Base-by-base conservation (phyloP, 192 early-diverging fungal genomes). In the Coemansia sp. region DNA sequence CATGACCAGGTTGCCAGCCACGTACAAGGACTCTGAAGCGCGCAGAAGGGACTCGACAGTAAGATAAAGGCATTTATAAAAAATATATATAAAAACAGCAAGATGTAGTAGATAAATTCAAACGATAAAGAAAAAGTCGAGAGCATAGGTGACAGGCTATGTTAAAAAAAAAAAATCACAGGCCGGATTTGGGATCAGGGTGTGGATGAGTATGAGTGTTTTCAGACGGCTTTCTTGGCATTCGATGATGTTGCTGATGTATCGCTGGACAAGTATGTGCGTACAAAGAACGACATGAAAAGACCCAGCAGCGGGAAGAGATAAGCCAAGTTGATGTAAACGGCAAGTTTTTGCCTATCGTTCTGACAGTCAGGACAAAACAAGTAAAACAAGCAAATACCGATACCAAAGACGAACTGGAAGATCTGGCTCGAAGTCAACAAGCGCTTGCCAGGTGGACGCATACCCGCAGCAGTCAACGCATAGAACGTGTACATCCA, bases 401-500 rank as follows among this genome's bases (percentile, higher is more conserved):
- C 64, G 29, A 84, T 89, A 41, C 93, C 94, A 68, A 94, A 80
- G 25, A 93, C 62, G 80, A 95, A 95, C 82, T 95, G 94, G 38
- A 87, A 85, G 66, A 95, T 95, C 82, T 95, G 94, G 80, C 91
- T 90, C 48, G 84, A 83, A 8, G 94, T 95, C 53, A 95, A 76
- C 68, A 91, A 88, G 62, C 87, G 84, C 80, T 95, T 95, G 50
- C 90, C 89, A 12, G 91, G 92, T 34, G 91, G 90, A 69, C 86
- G 85, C 29, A 92, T 73, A 27, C 92, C 92, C 15, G 91, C 67
- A 31, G 87, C 88, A 7, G 91, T 93, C 57, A 87, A 70, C 17
- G 90, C 88, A 64, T 95, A 95, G 80, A 93, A 94, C 34, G 78
- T 75, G 78, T 95, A 95, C 94, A 95, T 95, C 79, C 94, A 77